Conservation (phyloP, 2,329 filamentous ascomycete genomes). For the Hirsutella thompsonii region DNA sequence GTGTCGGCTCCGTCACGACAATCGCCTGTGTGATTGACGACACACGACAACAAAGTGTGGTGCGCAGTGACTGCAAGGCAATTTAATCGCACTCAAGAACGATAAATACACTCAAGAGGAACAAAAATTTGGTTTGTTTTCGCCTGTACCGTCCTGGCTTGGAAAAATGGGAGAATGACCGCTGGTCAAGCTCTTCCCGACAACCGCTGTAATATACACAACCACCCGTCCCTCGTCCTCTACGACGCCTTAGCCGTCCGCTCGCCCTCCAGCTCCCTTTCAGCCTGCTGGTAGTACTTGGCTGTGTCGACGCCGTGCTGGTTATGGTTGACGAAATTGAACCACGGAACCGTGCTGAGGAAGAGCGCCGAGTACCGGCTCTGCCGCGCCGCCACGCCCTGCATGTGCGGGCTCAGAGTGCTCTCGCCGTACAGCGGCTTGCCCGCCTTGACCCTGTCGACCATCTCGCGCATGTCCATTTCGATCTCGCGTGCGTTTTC, state of each 20-base stretch:
- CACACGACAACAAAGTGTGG: too few species aligned
- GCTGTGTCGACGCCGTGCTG: conserved; percentile 95
- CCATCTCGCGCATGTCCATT: conserved; percentile 98
- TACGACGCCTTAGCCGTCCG: conserved; percentile 3
- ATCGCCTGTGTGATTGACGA: too few species aligned
- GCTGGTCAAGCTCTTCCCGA: too few species aligned
- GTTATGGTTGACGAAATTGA: conserved; percentile 96
- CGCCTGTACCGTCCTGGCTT: too few species aligned
- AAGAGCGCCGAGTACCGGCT: conserved; percentile 83
- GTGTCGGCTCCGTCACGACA: too few species aligned
- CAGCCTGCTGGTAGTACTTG: conserved; percentile 95
- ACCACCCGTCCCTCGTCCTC: conserved; percentile 2
- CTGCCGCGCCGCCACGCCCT: conserved; percentile 85
- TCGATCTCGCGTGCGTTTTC: conserved; percentile 89
- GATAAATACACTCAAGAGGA: too few species aligned
- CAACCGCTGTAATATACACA: conserved; percentile 12
- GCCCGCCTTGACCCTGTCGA: conserved; percentile 85
- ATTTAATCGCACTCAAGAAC: too few species aligned
- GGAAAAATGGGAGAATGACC: too few species aligned
- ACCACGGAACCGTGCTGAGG: conserved; percentile 80
- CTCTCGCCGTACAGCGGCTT: conserved; percentile 80
- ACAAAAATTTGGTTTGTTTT: too few species aligned
- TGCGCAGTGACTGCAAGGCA: too few species aligned
- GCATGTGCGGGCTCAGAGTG: conserved; percentile 71
- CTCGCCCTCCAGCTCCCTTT: conserved; percentile 84